These are phyloP conservation scores for Penicillium sp. DNA, from an alignment of 2,329 filamentous ascomycete genomes.

Conservation along the genomic window DNA sequence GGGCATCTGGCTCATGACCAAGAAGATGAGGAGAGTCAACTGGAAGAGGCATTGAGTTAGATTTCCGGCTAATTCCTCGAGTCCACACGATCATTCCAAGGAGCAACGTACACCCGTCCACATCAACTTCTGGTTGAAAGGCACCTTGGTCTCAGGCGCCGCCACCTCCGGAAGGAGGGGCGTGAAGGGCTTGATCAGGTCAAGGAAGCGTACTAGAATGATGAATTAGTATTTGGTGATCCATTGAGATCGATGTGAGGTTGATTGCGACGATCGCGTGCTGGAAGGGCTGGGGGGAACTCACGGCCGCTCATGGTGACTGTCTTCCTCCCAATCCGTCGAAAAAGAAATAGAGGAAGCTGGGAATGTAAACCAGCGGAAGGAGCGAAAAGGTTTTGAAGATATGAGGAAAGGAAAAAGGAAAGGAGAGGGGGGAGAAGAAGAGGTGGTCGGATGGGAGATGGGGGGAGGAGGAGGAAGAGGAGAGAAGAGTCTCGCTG, in stretches of 20 bases:
- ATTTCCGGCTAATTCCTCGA: slow-evolving; percentile 18
- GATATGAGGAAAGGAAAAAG: slow-evolving; percentile 34
- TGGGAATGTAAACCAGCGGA: slow-evolving; percentile 42
- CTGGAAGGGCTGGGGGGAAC: slow-evolving; percentile 40
- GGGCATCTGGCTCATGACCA: slow-evolving; percentile 99
- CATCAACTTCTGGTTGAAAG: slow-evolving; percentile 98
- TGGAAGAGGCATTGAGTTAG: slow-evolving; percentile 37
- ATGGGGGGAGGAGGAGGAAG: slow-evolving; percentile 35
- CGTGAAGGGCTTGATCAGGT: slow-evolving; percentile 99
- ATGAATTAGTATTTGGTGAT: slow-evolving; percentile 34
- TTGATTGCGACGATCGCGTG: slow-evolving; percentile 40
- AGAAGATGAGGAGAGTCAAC: slow-evolving; percentile 94
- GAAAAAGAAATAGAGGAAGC: slow-evolving; percentile 39
- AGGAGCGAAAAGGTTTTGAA: slow-evolving; percentile 38
- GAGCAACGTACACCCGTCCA: slow-evolving; percentile 72
- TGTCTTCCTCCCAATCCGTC: slow-evolving; percentile 43
- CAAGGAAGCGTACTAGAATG: slow-evolving; percentile 89
- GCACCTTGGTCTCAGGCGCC: slow-evolving; percentile 96
- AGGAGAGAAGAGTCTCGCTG: slow-evolving; percentile 40
- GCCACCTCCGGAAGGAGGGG: slow-evolving; percentile 99
- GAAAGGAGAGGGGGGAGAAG: slow-evolving; percentile 31
- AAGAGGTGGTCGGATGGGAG: slow-evolving; percentile 27
- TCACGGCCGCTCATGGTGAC: slow-evolving; percentile 66
- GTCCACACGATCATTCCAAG: slow-evolving; percentile 15
- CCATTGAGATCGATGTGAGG: slow-evolving; percentile 34